phyloP scores from a whole-genome alignment of 371 early-diverging fungal species.

The Mucor sp. region DNA sequence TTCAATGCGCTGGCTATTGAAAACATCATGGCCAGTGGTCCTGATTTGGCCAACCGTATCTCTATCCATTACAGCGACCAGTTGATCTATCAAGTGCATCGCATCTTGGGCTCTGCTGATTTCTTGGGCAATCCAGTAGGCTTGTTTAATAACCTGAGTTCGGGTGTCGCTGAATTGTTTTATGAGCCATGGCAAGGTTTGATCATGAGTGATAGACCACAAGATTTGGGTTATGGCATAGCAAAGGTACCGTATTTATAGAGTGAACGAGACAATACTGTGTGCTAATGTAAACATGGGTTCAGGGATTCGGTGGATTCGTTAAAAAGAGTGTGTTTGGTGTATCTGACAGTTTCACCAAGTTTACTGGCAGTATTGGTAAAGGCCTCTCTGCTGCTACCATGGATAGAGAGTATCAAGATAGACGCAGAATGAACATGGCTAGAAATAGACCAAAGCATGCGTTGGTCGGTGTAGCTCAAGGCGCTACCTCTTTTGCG shows the following conservation, averaged over 20 bases:
- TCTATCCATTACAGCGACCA: constrained; percentile 89
- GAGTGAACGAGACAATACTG: too few species aligned
- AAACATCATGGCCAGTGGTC: constrained; percentile 81
- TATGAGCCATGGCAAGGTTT: constrained; percentile 98
- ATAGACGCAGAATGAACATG: constrained; percentile 76
- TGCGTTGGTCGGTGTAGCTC: constrained; percentile 87
- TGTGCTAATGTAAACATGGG: too few species aligned
- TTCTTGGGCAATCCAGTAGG: constrained; percentile 98
- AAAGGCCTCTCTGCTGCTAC: constrained; percentile 97
- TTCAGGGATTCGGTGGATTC: constrained; percentile 85
- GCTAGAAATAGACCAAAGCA: constrained; percentile 92
- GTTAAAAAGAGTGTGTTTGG: constrained; percentile 97
- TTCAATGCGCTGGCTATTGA: constrained; percentile 92
- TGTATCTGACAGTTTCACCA: constrained; percentile 92
- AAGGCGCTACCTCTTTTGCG: constrained; percentile 89
- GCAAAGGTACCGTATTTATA: too few species aligned
- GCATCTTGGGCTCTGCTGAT: constrained; percentile 95
- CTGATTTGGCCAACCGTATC: constrained; percentile 80
- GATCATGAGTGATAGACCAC: constrained; percentile 92
- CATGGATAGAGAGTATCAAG: constrained; percentile 92
- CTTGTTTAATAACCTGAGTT: constrained; percentile 91
- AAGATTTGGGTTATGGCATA: constrained; percentile 93
- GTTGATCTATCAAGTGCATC: constrained; percentile 88
- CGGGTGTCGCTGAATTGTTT: constrained; percentile 95
- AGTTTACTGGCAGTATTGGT: constrained; percentile 94